Base-by-base conservation (phyloP, 208 protist genomes). In the Trypanosomatidae sp. region DNA sequence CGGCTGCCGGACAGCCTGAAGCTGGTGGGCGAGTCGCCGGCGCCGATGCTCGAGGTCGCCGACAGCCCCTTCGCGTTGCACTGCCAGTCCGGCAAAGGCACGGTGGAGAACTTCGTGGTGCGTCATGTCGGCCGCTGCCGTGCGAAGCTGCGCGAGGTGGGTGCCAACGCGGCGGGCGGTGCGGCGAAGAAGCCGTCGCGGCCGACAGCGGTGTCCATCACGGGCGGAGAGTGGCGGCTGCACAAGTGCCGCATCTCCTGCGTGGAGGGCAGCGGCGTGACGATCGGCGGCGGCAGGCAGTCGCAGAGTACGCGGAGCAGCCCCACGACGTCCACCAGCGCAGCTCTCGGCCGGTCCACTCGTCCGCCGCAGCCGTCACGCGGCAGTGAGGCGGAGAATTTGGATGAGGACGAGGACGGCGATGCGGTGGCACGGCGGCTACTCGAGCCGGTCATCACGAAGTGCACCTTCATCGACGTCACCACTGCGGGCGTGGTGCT, bases 391-490 rank as follows among this genome's bases (percentile, higher is more conserved):
- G 60, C 46, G 30, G 74, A 39, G 15, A 68, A 9, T 3, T 49
- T 55, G 43, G 66, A 71, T 33, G 73, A 58, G 9, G 71, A 56
- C 1, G 74, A 19, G 17, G 47, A 25, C 2, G 22, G n/a, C n/a
- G n/a, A n/a, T n/a, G n/a, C n/a, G n/a, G n/a, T n/a, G n/a, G n/a
- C n/a, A n/a, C n/a, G n/a, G n/a, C n/a, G n/a, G n/a, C n/a, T 49
- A 7, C 66, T 84, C 25, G 90, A 93, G 67, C 83, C 90, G 0
- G 71, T 87, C 65, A 79, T 96, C 10, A 85, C 75, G 19, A 80
- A 94, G 49, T 97, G 92, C 79, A 84, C 71, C 25, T 91, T 97
- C 65, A 78, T 91, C 30, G 88, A 97, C 70, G 79, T 94, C 36
- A 90, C 83, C 39, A 83, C 82, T 2, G 92, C 90, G 0, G 92